Evolutionary conservation across 2,329 filamentous ascomycete species (phyloP), one percentile per base, ranked within the genome.

Genomic region (Calonectria naviculata): DNA sequence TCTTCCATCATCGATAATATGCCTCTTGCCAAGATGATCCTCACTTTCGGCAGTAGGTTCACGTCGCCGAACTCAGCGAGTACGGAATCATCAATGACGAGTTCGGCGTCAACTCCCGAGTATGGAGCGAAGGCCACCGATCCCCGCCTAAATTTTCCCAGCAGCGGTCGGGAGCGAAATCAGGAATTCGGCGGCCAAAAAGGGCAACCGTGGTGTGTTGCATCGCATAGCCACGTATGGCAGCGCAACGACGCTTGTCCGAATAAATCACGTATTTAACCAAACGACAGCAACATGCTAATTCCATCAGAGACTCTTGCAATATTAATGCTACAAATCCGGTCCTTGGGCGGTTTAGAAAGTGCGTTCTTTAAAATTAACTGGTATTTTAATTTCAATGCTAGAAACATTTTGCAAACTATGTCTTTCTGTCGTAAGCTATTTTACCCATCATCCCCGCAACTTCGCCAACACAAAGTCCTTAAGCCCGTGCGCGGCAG

Each of bases 401-500:
- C 52, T 58, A 38, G 21, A 38, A 58, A 58, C n/a, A 26, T 26
- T 58, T 41, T 49, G 34, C 52, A 58, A 38, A 56, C 31, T 15
- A 56, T 31, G 52, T 54, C 26, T 12, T 49, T 54, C n/a, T 54
- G 49, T 31, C 31, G n/a, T 56, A n/a, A 26, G 38, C 52, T 24
- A 64, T 44, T 29, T 42, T 7, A 36, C 10, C 5, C 34, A 24
- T 38, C 61, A 71, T 28, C 21, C 58, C 44, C 31, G 58, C 28
- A 65, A 17, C 41, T 38, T 34, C 49, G 54, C 28, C 31, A 71
- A 6, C 12, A 34, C 6, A 26, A 10, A 41, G n/a, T 70, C 36
- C 38, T 71, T 72, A 13, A 72, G 15, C 31, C 46, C 60, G 38
- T 61, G 10, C 17, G 21, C 65, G 4, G 21, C 58, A 15, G 44